A percentile compares a stretch with the other conserved stretches of the same genome.
Conservation (phyloP, 306 rosid genomes). For the Betula pendula region DNA sequence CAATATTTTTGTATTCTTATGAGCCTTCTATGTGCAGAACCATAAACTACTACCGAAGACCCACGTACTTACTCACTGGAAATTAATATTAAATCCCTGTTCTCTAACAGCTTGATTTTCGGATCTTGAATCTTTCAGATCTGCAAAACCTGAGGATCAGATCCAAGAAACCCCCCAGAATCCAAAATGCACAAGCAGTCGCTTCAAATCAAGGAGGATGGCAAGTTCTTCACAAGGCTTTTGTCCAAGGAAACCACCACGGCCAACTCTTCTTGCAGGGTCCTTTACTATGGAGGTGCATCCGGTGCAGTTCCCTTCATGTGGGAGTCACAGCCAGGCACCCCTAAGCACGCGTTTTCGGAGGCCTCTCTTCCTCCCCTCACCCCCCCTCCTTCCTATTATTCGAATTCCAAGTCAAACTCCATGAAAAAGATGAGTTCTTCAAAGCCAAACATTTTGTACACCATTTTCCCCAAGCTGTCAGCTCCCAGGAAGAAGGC, state of each 20-base stretch:
- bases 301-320: constrained; percentile 48
- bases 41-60: constrained; percentile 7
- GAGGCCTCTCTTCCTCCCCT: constrained; percentile 43
- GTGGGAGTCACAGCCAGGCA: constrained; percentile 68
- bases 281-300: constrained; percentile 53
- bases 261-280: constrained; percentile 45
- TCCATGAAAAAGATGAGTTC: constrained; percentile 4
- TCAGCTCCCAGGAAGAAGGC: constrained; percentile 22
- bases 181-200: constrained; percentile 29
- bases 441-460: constrained; percentile 22
- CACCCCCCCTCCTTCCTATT: constrained; percentile 56
- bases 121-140: constrained; percentile 38
- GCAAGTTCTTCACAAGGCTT: constrained; percentile 27
- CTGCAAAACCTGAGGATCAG: not conserved
- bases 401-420: constrained; percentile 2
- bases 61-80: too few species aligned
- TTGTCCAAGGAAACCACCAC: constrained; percentile 42
- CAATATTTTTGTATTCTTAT: not conserved
- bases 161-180: not conserved
- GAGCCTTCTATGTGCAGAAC: constrained; percentile 6
- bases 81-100: constrained; percentile 1
- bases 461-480: constrained; percentile 16
- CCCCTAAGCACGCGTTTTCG: constrained; percentile 50
- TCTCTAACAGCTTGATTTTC: constrained; percentile 15
- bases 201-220: constrained; percentile 22